These are phyloP conservation scores for Rhizopogon sp. DNA, from an alignment of 768 basidiomycete species.

Conservation along the genomic window DNA sequence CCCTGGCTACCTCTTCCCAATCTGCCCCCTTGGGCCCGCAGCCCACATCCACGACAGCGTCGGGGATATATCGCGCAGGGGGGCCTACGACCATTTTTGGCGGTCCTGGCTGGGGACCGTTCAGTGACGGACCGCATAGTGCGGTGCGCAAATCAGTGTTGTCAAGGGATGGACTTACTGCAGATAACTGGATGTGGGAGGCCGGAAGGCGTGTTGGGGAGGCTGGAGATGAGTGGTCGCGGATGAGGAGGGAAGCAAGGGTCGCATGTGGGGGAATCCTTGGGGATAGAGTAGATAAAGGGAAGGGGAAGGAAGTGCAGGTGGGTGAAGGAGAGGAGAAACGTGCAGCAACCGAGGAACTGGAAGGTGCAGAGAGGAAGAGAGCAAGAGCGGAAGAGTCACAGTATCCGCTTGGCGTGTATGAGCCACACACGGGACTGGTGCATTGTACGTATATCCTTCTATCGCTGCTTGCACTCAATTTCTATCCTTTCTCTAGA, in stretches of 20 bases:
- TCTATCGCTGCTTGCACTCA: background rate
- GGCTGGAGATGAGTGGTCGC: constrained; percentile 59
- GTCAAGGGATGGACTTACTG: constrained; percentile 73
- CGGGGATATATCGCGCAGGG: constrained; percentile 80
- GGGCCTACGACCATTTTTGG: constrained; percentile 94
- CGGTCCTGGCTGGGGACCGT: constrained; percentile 78
- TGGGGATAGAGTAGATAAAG: constrained; percentile 21
- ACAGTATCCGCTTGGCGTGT: constrained; percentile 57
- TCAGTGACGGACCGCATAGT: constrained; percentile 81
- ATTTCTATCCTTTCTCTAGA: constrained; percentile 37
- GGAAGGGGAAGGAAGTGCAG: constrained; percentile 29
- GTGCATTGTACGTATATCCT: constrained; percentile 57
- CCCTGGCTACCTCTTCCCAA: constrained; percentile 46
- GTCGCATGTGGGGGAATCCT: constrained; percentile 46
- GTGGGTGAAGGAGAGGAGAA: constrained; percentile 25
- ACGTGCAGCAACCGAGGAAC: constrained; percentile 13
- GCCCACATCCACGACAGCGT: constrained; percentile 22
- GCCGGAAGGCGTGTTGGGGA: constrained; percentile 64
- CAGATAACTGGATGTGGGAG: constrained; percentile 91
- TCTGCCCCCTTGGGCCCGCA: constrained; percentile 34
- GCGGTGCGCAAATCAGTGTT: constrained; percentile 78
- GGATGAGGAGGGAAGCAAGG: constrained; percentile 50
- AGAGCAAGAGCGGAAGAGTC: constrained; percentile 25
- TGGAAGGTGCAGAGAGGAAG: constrained; percentile 20
- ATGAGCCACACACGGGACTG: constrained; percentile 77